Evolutionary conservation across 1,284 basidiomycete species (phyloP).

Genomic region (Marasmius oreades): DNA sequence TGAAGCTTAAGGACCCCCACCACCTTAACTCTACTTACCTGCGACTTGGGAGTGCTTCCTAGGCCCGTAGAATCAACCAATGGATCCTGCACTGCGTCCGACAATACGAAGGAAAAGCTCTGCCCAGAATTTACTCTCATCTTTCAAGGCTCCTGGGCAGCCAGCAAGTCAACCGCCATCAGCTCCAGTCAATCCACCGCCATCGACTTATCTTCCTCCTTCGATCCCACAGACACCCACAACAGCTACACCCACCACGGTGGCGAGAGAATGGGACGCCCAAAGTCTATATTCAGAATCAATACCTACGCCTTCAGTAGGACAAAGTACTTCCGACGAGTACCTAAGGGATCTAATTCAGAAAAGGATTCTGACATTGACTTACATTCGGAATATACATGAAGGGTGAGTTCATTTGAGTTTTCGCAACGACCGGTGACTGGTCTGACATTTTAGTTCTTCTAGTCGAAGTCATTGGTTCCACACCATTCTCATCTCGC

Average conservation of each 20-base stretch:
- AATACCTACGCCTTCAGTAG: conserved; percentile 36
- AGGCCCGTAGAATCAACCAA: not conserved
- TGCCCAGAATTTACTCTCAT: conserved; percentile 76
- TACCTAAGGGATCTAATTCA: conserved; percentile 74
- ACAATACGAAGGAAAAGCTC: conserved; percentile 79
- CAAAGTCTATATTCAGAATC: conserved; percentile 58
- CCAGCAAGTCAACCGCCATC: conserved; percentile 28
- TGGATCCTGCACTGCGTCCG: conserved; percentile 38
- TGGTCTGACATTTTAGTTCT: conserved; percentile 10
- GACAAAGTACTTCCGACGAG: conserved; percentile 68
- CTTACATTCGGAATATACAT: conserved; percentile 79
- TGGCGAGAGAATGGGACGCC: conserved; percentile 65
- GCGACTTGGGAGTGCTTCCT: not conserved
- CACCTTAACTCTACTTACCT: not conserved
- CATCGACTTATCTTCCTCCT: conserved; percentile 34
- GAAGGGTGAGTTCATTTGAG: conserved; percentile 59
- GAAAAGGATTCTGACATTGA: conserved; percentile 80
- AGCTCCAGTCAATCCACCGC: conserved; percentile 27
- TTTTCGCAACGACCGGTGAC: not conserved
- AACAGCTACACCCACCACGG: conserved; percentile 36
- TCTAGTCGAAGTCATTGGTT: conserved; percentile 80
- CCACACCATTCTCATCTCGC: conserved; percentile 78
- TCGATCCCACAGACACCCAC: conserved; percentile 38
- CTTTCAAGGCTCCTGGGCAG: conserved; percentile 52
- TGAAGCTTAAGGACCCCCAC: too few species aligned